Evolutionary conservation across 2,329 filamentous ascomycete genomes (phyloP).

Genomic region (Karstenula rhodostoma): DNA sequence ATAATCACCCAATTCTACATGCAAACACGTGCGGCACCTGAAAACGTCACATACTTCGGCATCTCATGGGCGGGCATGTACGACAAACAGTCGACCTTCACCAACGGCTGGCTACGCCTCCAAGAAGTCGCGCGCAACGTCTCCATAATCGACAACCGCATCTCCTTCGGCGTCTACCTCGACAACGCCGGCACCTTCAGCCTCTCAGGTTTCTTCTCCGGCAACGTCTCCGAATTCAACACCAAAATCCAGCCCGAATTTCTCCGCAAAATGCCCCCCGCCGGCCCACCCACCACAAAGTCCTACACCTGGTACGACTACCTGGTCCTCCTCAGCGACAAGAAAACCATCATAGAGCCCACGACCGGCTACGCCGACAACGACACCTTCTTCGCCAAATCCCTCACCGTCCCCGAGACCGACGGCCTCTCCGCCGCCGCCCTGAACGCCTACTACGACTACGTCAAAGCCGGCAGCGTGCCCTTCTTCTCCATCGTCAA

Average conservation of each 20-base stretch:
- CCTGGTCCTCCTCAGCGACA: constrained; percentile 52
- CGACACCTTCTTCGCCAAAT: constrained; percentile 52
- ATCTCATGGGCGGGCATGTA: constrained; percentile 35
- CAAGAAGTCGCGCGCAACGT: constrained; percentile 52
- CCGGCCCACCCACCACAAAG: constrained; percentile 31
- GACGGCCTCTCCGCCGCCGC: constrained; percentile 37
- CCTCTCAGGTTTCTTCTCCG: constrained; percentile 54
- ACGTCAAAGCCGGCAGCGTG: constrained; percentile 29
- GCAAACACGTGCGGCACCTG: constrained; percentile 39
- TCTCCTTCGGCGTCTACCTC: constrained; percentile 54
- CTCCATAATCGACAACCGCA: constrained; percentile 51
- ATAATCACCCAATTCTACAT: constrained; percentile 51
- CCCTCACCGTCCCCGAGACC: constrained; percentile 49
- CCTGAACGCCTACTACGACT: constrained; percentile 40
- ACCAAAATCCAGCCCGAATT: constrained; percentile 49
- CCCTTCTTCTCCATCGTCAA: constrained; percentile 50
- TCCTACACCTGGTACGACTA: constrained; percentile 49
- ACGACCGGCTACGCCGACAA: constrained; percentile 47
- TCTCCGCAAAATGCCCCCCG: constrained; percentile 46
- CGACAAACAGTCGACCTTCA: constrained; percentile 38
- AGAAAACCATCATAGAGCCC: constrained; percentile 37
- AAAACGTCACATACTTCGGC: constrained; percentile 38
- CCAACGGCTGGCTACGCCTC: constrained; percentile 50
- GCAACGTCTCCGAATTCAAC: constrained; percentile 47
- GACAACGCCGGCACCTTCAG: constrained; percentile 46